Conservation (phyloP, 305 asterid genomes). For the Rubia balearica region DNA sequence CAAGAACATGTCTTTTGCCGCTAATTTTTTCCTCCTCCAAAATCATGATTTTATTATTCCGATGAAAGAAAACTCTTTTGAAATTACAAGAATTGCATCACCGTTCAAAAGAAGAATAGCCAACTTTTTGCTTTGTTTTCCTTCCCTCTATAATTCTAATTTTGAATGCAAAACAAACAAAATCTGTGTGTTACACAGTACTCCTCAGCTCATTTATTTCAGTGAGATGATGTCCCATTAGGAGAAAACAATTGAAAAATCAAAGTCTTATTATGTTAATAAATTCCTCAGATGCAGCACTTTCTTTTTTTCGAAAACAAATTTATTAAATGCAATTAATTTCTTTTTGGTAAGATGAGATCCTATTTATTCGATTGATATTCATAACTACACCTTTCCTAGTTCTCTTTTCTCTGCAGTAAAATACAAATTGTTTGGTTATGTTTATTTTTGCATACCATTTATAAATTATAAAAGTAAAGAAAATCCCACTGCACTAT, state of each 20-base stretch:
- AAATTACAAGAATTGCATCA: constrained; percentile 16
- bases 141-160: constrained; percentile 2
- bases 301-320: not conserved
- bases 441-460: too few relatives aligned
- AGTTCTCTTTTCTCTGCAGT: not conserved
- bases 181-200: constrained; percentile 5
- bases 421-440: too few relatives aligned
- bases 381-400: not conserved
- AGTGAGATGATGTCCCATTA: constrained; percentile 14
- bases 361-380: not conserved
- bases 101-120: not conserved
- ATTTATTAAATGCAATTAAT: not conserved
- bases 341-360: not conserved
- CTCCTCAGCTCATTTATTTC: constrained; percentile 9
- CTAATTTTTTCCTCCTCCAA: constrained; percentile 27
- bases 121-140: not conserved
- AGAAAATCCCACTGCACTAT: constrained; percentile 10
- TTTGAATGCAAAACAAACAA: constrained; percentile 18
- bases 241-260: constrained; percentile 27
- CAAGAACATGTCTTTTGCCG: constrained; percentile 30
- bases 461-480: constrained; percentile 12
- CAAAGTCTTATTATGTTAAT: constrained; percentile 27
- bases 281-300: constrained; percentile 9
- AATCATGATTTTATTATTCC: constrained; percentile 28
- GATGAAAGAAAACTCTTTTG: constrained; percentile 3